Evolutionary conservation across 306 rosid genomes (phyloP).

Genomic region (Parietaria judaica): DNA sequence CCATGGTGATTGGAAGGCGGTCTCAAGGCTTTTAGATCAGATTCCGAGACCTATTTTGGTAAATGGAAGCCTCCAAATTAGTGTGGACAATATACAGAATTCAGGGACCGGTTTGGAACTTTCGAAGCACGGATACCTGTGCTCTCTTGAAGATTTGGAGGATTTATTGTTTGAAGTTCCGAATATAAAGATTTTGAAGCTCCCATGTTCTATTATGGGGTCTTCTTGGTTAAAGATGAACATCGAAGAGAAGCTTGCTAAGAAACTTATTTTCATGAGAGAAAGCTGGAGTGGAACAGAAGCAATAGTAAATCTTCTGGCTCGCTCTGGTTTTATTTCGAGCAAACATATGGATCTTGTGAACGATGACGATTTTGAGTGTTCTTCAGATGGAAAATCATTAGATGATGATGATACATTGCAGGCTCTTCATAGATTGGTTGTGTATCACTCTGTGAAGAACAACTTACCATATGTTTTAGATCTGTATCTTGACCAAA

Average conservation of each 20-base stretch:
- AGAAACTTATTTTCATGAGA: conserved; percentile 63
- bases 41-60: conserved; percentile 51
- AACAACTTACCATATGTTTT: conserved; percentile 76
- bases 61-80: conserved; percentile 72
- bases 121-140: conserved; percentile 48
- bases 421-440: conserved; percentile 62
- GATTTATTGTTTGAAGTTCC: conserved; percentile 64
- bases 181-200: conserved; percentile 52
- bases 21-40: conserved; percentile 55
- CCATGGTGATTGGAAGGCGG: conserved; percentile 71
- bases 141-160: conserved; percentile 78
- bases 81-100: conserved; percentile 58
- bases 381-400: conserved; percentile 28
- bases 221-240: conserved; percentile 73
- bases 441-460: conserved; percentile 62
- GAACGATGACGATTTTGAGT: conserved; percentile 39
- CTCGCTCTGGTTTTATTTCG: conserved; percentile 68
- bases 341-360: conserved; percentile 22
- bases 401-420: conserved; percentile 28
- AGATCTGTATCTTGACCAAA: conserved; percentile 80
- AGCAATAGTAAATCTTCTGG: conserved; percentile 61
- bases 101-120: conserved; percentile 44
- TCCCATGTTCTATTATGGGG: conserved; percentile 41
- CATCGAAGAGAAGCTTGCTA: conserved; percentile 70
- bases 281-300: conserved; percentile 85